These are phyloP conservation scores for Alternaria triticina DNA, from an alignment of 2,329 filamentous ascomycete genomes.

Conservation along the genomic window DNA sequence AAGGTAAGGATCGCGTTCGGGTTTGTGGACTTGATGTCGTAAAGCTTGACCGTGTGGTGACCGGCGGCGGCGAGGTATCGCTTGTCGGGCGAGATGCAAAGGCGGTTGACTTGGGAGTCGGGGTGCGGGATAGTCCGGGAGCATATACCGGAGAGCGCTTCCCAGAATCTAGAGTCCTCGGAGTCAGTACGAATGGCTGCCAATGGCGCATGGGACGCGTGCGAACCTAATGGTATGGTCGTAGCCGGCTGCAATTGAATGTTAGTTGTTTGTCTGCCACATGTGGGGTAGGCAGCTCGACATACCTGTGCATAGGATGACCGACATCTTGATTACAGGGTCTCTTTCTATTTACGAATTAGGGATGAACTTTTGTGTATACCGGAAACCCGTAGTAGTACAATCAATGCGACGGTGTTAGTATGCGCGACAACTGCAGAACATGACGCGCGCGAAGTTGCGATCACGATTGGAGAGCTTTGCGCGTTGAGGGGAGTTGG, in stretches of 20 bases:
- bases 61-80: constrained; percentile 85
- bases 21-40: constrained; percentile 98
- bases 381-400: background rate
- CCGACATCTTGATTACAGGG: constrained; percentile 59
- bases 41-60: constrained; percentile 91
- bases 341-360: background rate
- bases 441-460: constrained; percentile 11
- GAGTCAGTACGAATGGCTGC: constrained; percentile 15
- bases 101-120: constrained; percentile 96
- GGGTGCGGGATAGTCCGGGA: constrained; percentile 97
- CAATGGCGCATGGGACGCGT: background rate
- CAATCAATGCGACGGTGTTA: constrained; percentile 5
- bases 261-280: constrained; percentile 27
- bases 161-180: constrained; percentile 78
- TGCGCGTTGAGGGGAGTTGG: constrained; percentile 7
- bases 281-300: constrained; percentile 25
- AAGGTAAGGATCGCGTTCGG: constrained; percentile 92
- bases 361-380: background rate
- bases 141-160: constrained; percentile 96
- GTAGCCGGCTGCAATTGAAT: constrained; percentile 64
- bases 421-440: background rate
- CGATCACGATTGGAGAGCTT: constrained; percentile 3
- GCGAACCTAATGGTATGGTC: constrained; percentile 76
- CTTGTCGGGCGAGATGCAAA: constrained; percentile 98
- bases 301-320: constrained; percentile 71